Evolutionary conservation across 176 grass and related monocot species (phyloP).

Genomic region (Juncus inflexus): DNA sequence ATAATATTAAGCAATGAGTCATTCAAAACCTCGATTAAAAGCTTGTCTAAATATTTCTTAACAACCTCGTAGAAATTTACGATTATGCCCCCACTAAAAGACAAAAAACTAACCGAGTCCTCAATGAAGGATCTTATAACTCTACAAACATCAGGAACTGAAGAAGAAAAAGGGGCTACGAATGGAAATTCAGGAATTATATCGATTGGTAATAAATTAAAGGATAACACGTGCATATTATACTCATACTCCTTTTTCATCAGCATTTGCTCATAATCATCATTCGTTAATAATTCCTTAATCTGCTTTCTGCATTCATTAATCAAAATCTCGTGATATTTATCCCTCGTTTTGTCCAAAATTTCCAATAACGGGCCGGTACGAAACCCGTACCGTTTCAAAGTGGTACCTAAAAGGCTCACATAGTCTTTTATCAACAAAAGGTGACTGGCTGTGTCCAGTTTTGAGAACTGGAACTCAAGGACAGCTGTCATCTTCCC

Average conservation of each 20-base stretch:
- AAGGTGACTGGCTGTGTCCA: constrained; percentile 55
- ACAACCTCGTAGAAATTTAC: constrained; percentile 56
- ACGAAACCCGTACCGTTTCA: constrained; percentile 55
- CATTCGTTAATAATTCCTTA: constrained; percentile 40
- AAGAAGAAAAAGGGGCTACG: constrained; percentile 66
- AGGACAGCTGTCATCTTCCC: constrained; percentile 56
- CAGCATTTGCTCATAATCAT: constrained; percentile 48
- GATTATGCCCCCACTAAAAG: constrained; percentile 36
- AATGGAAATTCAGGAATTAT: constrained; percentile 61
- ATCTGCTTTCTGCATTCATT: constrained; percentile 60
- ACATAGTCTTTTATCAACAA: constrained; percentile 67
- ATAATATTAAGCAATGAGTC: constrained; percentile 59
- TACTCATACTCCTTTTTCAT: constrained; percentile 75
- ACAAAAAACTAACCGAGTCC: constrained; percentile 71
- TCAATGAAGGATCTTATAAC: constrained; percentile 73
- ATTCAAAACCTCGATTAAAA: constrained; percentile 85
- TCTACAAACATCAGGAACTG: constrained; percentile 61
- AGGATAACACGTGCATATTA: constrained; percentile 50
- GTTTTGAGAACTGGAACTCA: constrained; percentile 54
- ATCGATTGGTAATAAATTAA: constrained; percentile 50
- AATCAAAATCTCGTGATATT: constrained; percentile 53
- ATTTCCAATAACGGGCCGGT: constrained; percentile 43
- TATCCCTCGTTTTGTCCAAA: constrained; percentile 64
- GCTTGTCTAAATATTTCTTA: constrained; percentile 73
- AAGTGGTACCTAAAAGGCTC: constrained; percentile 48